Evolutionary conservation across 2,329 filamentous ascomycete species (phyloP), one percentile per base, ranked within the genome.

Genomic region (Coleophoma crateriformis): DNA sequence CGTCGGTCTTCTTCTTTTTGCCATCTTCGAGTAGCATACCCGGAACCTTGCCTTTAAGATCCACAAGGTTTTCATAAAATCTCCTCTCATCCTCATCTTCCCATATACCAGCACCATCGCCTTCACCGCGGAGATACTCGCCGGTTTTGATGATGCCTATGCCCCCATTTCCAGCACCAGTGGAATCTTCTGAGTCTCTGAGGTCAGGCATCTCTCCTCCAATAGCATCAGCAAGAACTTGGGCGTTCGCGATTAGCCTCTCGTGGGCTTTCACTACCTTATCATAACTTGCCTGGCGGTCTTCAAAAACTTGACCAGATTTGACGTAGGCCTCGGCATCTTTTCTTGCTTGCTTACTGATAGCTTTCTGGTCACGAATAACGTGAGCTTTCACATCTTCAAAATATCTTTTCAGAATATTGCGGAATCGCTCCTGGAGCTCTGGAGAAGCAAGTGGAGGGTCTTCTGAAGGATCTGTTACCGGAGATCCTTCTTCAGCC

Each of bases 311-410:
- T 65, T 99, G 94, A 2, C 94, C 94, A 35, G 94, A 97, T 64
- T 96, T 96, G 61, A 99, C 92, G 61, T 99, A 99, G 6, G 92
- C 94, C 68, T 99, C 94, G 1, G 94, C 92, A 69, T 99, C 99
- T 59, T 92, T 90, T 55, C 90, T 88, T 48, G 88, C 90, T 70
- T 99, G 94, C 22, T 81, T 83, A 47, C 84, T 81, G 38, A 99
- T 85, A 38, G 87, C 85, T 67, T 95, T 94, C 66, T 99, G 94
- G 61, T 97, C 90, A n/a, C 88, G 85, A 32, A 91, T 68, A 32
- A 99, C 77, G 62, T 97, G 94, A 14, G 79, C 75, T 63, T 95
- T 96, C 57, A 97, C 88, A 64, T 96, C 91, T 49, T 96, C 89
- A 57, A 97, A 88, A 62, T 99, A 99, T 33, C 88, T 85, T 51